These are phyloP conservation scores for Gelatoporia subvermispora DNA, from an alignment of 768 basidiomycete species.

Conservation along the genomic window DNA sequence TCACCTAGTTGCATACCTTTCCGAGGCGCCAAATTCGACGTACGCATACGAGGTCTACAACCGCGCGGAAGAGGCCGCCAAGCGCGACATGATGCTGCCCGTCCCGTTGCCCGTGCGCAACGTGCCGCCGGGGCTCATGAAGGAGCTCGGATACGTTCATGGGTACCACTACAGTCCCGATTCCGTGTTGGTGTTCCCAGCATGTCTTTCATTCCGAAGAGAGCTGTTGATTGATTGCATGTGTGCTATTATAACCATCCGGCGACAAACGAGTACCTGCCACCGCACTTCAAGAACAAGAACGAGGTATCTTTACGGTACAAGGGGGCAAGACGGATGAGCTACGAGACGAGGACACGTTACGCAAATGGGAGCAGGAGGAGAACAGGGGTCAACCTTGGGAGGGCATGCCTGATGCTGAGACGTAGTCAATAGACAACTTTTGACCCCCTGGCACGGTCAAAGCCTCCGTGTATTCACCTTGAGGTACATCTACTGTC, in stretches of 20 bases:
- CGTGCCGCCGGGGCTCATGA: slow-evolving; percentile 63
- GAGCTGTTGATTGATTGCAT: neutral
- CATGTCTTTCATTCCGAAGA: neutral
- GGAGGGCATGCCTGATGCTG: slow-evolving; percentile 22
- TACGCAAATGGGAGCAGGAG: slow-evolving; percentile 42
- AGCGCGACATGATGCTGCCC: slow-evolving; percentile 43
- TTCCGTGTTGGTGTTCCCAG: slow-evolving; percentile 29
- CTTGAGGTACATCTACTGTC: too few species aligned
- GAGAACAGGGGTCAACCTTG: slow-evolving; percentile 35
- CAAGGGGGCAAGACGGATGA: slow-evolving; percentile 36
- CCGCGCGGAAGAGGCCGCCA: slow-evolving; percentile 58
- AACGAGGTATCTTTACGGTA: slow-evolving; percentile 32
- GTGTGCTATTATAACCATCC: slow-evolving; percentile 35
- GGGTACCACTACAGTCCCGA: slow-evolving; percentile 49
- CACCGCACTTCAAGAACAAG: slow-evolving; percentile 35
- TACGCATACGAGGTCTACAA: slow-evolving; percentile 76
- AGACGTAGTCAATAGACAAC: too few species aligned
- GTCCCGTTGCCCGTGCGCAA: slow-evolving; percentile 76
- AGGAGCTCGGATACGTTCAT: slow-evolving; percentile 43
- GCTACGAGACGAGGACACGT: slow-evolving; percentile 43
- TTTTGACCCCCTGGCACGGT: too few species aligned
- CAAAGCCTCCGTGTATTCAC: too few species aligned
- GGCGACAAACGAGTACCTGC: slow-evolving; percentile 48
- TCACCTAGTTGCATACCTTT: slow-evolving; percentile 71
- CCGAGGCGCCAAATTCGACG: slow-evolving; percentile 81